A percentile compares a stretch with the other conserved stretches of the same genome.
Conservation (phyloP, 176 grass and related monocot genomes). For the Pontederia paniculata region DNA sequence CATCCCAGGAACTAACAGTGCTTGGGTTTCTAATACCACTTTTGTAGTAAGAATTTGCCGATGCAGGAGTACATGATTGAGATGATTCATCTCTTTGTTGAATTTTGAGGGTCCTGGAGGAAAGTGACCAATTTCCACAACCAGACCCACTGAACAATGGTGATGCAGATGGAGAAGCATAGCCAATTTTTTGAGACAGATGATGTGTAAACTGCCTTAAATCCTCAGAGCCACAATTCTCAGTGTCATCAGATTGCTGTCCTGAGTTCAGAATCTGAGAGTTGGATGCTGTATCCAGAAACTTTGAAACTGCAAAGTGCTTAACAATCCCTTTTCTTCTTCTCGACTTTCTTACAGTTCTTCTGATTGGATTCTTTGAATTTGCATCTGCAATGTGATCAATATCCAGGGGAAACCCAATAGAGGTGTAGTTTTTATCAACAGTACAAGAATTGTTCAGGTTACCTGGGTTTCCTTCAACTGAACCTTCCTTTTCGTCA, state of each 20-base stretch:
- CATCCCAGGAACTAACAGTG: conserved; percentile 47
- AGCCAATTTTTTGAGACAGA: conserved; percentile 32
- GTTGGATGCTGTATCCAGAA: conserved; percentile 30
- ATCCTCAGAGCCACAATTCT: conserved; percentile 39
- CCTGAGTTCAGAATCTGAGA: conserved; percentile 27
- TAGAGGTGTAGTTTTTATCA: conserved; percentile 37
- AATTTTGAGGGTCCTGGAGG: conserved; percentile 44
- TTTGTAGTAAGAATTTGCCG: conserved; percentile 64
- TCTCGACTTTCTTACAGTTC: conserved; percentile 41
- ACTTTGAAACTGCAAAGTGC: conserved; percentile 30
- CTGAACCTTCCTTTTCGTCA: conserved; percentile 33
- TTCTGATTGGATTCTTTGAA: conserved; percentile 41
- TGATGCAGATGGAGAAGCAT: conserved; percentile 44
- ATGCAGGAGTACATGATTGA: conserved; percentile 73
- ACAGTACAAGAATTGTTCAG: conserved; percentile 27
- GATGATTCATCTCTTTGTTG: conserved; percentile 51
- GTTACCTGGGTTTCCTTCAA: conserved; percentile 27
- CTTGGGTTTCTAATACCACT: conserved; percentile 24
- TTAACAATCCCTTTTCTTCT: conserved; percentile 31
- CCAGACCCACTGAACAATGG: conserved; percentile 53
- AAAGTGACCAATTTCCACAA: conserved; percentile 51
- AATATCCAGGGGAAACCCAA: conserved; percentile 40
- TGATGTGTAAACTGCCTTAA: conserved; percentile 24
- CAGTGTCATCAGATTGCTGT: conserved; percentile 58
- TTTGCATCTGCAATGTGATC: conserved; percentile 32